Conservation (phyloP, 192 early-diverging fungal genomes). For the Geranomyces variabilis region DNA sequence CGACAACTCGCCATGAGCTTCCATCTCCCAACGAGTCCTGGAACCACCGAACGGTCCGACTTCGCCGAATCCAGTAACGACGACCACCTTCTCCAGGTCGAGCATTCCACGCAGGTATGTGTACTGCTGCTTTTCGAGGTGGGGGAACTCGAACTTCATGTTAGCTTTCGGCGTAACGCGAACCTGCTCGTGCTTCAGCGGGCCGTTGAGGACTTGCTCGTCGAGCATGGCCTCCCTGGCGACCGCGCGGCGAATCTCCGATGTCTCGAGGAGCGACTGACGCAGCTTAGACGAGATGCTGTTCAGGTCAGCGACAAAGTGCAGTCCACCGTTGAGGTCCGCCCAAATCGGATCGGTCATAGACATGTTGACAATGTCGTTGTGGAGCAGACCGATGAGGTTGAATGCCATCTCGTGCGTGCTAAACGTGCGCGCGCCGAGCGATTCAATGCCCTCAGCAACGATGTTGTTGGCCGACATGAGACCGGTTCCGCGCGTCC, state of each 20-base stretch:
- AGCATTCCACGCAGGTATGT: slow-evolving; percentile 73
- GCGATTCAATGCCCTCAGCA: slow-evolving; percentile 83
- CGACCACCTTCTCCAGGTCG: slow-evolving; percentile 90
- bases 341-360: slow-evolving; percentile 82
- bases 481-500: slow-evolving; percentile 95
- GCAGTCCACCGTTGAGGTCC: slow-evolving; percentile 88
- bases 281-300: slow-evolving; percentile 75
- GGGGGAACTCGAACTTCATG: slow-evolving; percentile 82
- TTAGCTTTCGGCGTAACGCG: slow-evolving; percentile 82
- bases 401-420: slow-evolving; percentile 93
- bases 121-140: slow-evolving; percentile 65
- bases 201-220: slow-evolving; percentile 75
- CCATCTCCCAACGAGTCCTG: slow-evolving; percentile 96
- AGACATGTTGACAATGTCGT: slow-evolving; percentile 71
- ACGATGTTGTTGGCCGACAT: slow-evolving; percentile 91
- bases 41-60: slow-evolving; percentile 90
- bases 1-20: slow-evolving; percentile 84
- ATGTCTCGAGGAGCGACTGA: slow-evolving; percentile 77
- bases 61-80: slow-evolving; percentile 92
- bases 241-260: slow-evolving; percentile 86
- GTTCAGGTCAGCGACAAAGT: slow-evolving; percentile 84
- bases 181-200: slow-evolving; percentile 53
- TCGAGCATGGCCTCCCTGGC: slow-evolving; percentile 77
- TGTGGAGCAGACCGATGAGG: slow-evolving; percentile 85
- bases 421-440: slow-evolving; percentile 91